Conservation (phyloP, 2,329 filamentous ascomycete genomes). For the Paradendryphiella salina region DNA sequence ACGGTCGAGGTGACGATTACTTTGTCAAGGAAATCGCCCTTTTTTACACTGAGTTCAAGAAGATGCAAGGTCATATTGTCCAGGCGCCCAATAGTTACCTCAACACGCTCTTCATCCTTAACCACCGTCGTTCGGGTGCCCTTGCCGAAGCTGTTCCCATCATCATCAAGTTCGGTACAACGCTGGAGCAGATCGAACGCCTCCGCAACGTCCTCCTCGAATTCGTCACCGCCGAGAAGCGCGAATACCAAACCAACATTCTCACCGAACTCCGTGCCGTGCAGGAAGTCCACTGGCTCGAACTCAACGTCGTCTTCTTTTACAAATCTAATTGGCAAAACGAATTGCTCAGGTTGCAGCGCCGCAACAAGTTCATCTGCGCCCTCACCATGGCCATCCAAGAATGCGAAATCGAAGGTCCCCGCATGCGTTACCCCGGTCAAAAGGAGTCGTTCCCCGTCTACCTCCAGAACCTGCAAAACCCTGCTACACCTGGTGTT, state of each 20-base stretch:
- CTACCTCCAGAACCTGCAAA: conserved; percentile 60
- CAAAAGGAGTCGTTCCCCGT: conserved; percentile 68
- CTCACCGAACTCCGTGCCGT: conserved; percentile 81
- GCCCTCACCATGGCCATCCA: conserved; percentile 86
- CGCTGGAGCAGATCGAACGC: conserved; percentile 77
- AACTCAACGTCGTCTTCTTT: conserved; percentile 92
- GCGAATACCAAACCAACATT: conserved; percentile 84
- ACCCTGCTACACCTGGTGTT: conserved; percentile 49
- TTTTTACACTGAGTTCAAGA: conserved; percentile 96
- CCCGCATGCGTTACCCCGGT: conserved; percentile 71
- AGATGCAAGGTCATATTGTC: conserved; percentile 95
- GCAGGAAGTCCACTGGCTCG: conserved; percentile 80
- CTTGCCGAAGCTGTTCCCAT: conserved; percentile 85
- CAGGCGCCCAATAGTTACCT: conserved; percentile 94
- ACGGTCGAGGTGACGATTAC: conserved; percentile 83
- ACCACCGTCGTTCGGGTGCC: conserved; percentile 86
- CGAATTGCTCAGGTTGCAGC: conserved; percentile 82
- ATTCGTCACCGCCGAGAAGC: conserved; percentile 82
- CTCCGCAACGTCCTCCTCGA: conserved; percentile 79
- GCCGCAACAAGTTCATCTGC: conserved; percentile 92
- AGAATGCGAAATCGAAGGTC: conserved; percentile 82
- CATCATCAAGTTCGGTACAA: conserved; percentile 85
- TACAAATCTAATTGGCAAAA: conserved; percentile 98
- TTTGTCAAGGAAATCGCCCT: conserved; percentile 94
- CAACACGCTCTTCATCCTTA: conserved; percentile 91